Evolutionary conservation across 768 basidiomycete genomes (phyloP), one percentile per base, ranked within the genome.

Genomic region (Lyophyllum atratum): DNA sequence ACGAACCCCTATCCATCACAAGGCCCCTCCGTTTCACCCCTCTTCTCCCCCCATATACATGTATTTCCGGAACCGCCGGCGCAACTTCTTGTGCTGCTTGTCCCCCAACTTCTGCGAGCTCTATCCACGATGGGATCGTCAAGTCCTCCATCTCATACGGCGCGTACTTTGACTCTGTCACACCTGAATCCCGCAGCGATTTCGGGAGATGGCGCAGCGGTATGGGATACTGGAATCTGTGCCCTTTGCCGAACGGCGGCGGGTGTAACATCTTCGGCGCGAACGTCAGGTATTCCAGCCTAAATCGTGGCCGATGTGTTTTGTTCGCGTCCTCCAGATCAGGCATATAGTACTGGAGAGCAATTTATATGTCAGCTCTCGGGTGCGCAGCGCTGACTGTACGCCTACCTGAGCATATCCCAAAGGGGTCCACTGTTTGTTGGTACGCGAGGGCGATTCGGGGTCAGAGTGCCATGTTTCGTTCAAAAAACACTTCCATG

Each of bases 321-420:
- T 82, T 73, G 64, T 79, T 74, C 12, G 78, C 81, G 29, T 69
- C 64, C 49, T 75, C 77, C 14, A 92, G 71, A 55, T 80, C 71
- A 0, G 87, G 87, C 44, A 94, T 70, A 67, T 83, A 86, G 68
- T 84, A 92, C 89, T 92, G 71, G 47, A n/a, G n/a, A n/a, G n/a
- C n/a, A n/a, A 59, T 17, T 31, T 55, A 51, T 44, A 47, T 43
- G 62, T 60, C 31, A 62, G 50, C 39, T 37, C 57, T 39, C 46
- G 26, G 21, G 24, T 39, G 0, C 45, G 26, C 29, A 46, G 62
- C 64, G 63, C 64, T 62, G 33, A 26, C 24, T 11, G 34, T 56
- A n/a, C 22, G 62, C 80, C 52, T 67, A 92, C 93, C 82, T 96
- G 94, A 48, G 90, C 86, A 76, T 88, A 97, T 44, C 92, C 92